phyloP scores from a whole-genome alignment of 2,329 filamentous ascomycete species.

The Alternaria atra region DNA sequence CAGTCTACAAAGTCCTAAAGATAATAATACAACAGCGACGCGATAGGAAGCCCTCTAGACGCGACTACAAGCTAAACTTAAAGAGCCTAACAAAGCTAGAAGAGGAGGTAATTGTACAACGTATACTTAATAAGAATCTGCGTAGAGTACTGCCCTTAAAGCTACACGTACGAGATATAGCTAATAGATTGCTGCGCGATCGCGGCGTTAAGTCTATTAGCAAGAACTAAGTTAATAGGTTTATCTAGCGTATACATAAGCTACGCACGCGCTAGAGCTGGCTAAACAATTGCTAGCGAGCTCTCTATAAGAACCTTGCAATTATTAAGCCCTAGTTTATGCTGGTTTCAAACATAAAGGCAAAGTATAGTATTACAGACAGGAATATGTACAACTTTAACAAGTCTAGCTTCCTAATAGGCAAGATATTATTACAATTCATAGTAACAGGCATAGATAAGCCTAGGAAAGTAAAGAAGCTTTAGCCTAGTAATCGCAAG shows the following conservation, averaged over 20 bases:
- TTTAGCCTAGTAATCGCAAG: conserved; percentile 40
- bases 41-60: conserved; percentile 4
- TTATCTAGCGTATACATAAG: conserved; percentile 23
- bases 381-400: conserved; percentile 19
- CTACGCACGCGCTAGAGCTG: conserved; percentile 5
- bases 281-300: conserved; percentile 15
- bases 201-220: conserved; percentile 5
- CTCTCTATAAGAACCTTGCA: conserved; percentile 17
- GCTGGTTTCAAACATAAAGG: conserved; percentile 7
- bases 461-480: conserved; percentile 23
- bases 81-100: background rate
- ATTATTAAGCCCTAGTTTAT: conserved; percentile 14
- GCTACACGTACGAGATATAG: too few species aligned
- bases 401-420: conserved; percentile 47
- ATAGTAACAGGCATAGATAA: conserved; percentile 38
- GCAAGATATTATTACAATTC: conserved; percentile 31
- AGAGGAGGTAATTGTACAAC: too few species aligned
- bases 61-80: background rate
- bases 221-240: conserved; percentile 1
- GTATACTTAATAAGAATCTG: too few species aligned
- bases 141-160: too few species aligned
- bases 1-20: background rate
- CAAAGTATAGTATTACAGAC: conserved; percentile 15
- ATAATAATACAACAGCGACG: conserved; percentile 5
- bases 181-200: conserved; percentile 10